Conservation (phyloP, 169 alveolate genomes). For the Plasmodium coatneyi region DNA sequence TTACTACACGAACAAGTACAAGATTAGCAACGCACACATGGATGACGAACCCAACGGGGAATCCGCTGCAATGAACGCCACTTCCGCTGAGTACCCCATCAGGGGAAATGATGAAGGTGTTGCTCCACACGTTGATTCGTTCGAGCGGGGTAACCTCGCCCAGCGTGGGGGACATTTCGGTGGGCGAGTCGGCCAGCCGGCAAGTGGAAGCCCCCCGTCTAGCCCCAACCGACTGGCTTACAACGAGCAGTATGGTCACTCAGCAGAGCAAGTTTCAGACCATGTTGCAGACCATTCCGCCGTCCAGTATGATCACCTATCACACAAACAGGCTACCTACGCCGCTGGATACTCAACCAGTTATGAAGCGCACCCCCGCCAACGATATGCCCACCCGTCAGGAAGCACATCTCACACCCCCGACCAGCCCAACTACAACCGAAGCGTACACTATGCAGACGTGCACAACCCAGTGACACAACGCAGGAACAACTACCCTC, state of each 20-base stretch:
- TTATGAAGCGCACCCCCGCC: neutral
- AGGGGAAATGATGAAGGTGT: neutral
- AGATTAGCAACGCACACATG: neutral
- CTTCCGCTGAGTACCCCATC: neutral
- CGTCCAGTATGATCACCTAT: neutral
- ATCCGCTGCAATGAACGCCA: neutral
- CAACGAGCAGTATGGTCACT: neutral
- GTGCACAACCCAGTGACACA: neutral
- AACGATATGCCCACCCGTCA: neutral
- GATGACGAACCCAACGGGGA: neutral
- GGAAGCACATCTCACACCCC: neutral
- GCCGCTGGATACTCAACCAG: neutral
- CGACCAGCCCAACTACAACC: neutral
- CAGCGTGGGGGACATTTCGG: neutral
- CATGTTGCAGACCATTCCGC: neutral
- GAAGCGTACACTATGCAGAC: neutral
- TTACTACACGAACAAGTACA: conserved; percentile 63
- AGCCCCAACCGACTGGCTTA: neutral
- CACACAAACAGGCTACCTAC: neutral
- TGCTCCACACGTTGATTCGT: neutral
- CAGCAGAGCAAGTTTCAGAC: neutral
- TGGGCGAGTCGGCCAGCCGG: neutral
- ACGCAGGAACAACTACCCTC: conserved; percentile 19
- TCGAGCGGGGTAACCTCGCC: neutral
- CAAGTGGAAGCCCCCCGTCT: neutral